These are phyloP conservation scores for Triticum dicoccoides DNA, from an alignment of 176 grass and related monocot genomes.

Conservation along the genomic window DNA sequence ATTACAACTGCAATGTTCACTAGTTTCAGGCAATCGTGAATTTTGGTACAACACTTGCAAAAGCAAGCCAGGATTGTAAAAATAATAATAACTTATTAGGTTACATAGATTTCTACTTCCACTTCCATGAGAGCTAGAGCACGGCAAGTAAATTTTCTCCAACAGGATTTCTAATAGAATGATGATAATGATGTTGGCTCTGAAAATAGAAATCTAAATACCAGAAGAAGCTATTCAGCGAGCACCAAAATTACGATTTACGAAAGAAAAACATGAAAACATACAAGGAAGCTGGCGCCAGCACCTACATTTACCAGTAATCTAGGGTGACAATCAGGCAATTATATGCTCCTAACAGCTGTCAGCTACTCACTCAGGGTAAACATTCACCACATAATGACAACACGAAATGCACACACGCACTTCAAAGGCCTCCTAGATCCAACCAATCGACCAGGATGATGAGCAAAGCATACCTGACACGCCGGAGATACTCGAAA, in stretches of 20 bases:
- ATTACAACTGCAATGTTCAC: background rate
- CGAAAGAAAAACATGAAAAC: background rate
- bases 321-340: background rate
- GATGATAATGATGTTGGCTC: background rate
- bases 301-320: background rate
- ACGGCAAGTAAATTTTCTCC: background rate
- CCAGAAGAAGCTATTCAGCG: background rate
- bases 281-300: background rate
- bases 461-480: conserved; percentile 46
- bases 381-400: background rate
- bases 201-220: background rate
- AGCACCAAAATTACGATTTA: background rate
- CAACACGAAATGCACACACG: background rate
- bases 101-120: background rate
- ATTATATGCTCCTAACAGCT: background rate
- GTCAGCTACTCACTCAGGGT: background rate
- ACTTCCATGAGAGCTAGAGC: background rate
- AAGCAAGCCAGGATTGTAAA: background rate
- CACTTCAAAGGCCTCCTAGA: background rate
- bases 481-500: conserved; percentile 88
- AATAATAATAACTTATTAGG: background rate
- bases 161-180: background rate
- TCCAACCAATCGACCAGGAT: background rate
- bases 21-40: background rate
- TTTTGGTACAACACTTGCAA: background rate